Percentiles rank a stretch among this genome's conserved stretches.
phyloP scores from a whole-genome alignment of 2,329 filamentous ascomycete species.

The Cucurbitaria berberidis region DNA sequence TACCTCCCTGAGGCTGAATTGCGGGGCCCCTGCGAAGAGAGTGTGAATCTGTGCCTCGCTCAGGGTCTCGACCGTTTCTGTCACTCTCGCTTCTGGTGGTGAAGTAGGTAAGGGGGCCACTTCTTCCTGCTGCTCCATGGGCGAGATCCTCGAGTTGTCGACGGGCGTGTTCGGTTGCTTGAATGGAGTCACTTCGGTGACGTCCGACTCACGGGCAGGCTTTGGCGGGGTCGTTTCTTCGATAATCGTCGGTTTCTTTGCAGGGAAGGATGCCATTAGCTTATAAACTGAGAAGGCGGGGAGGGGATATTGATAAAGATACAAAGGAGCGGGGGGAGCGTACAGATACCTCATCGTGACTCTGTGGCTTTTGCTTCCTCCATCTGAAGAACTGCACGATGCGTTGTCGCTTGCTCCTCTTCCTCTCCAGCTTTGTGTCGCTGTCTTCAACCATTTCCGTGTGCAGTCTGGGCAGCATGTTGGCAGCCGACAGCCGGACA shows the following conservation, averaged over 20 bases:
- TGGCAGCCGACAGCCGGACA: conserved; percentile 19
- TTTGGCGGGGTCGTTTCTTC: conserved; percentile 12
- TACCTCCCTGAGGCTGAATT: conserved; percentile 69
- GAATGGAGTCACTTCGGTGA: conserved; percentile 8
- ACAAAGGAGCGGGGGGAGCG: conserved; percentile 11
- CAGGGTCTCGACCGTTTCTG: conserved; percentile 25
- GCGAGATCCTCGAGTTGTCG: conserved; percentile 15
- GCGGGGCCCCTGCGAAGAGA: conserved; percentile 77
- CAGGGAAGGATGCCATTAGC: conserved; percentile 24
- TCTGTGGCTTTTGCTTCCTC: conserved; percentile 32
- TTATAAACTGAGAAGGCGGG: conserved; percentile 6
- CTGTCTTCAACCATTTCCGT: conserved; percentile 26
- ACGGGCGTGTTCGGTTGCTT: conserved; percentile 16
- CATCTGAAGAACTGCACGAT: conserved; percentile 40
- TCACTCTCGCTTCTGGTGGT: conserved; percentile 15
- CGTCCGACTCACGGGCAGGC: conserved; percentile 26
- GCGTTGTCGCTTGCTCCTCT: conserved; percentile 39
- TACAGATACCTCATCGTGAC: conserved; percentile 26
- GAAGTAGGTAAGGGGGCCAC: conserved; percentile 18
- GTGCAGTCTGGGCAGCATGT: conserved; percentile 40
- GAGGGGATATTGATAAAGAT: background rate
- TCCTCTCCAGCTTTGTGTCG: conserved; percentile 28
- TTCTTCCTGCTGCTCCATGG: conserved; percentile 14
- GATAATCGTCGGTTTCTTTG: conserved; percentile 22
- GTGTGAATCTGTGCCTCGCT: conserved; percentile 66